Evolutionary conservation across 2,329 filamentous ascomycete species (phyloP), one percentile per base, ranked within the genome.

Genomic region (Phialocephala subalpina): DNA sequence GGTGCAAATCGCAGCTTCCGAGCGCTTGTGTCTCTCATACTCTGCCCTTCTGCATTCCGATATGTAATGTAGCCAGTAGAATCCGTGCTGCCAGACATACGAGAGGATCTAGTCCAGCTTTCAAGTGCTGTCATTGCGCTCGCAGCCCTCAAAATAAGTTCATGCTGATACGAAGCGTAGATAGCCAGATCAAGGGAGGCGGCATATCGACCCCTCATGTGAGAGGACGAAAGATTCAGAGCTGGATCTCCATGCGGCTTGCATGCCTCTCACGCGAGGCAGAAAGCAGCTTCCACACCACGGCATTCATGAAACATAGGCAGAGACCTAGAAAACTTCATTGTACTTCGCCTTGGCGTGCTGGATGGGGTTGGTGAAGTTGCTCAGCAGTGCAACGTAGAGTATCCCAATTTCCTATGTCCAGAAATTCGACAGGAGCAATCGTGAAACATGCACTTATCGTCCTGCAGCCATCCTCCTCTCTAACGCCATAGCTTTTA

Each of bases 391-490:
- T 29, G 25, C 25, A 2, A 11, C 49, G 16, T 7, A 16, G 49
- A 53, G n/a, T 3, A 33, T 14, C 14, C 49, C 12, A 18, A 29
- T 53, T 29, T 33, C 49, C 49, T 25, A 18, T 14, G 11, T 3
- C 12, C 49, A 42, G 14, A 29, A 29, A 27, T 33, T 9, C 16
- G 25, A 29, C 58, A 52, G 58, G 58, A 49, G 42, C 9, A 20
- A 29, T 29, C 29, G 47, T 60, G 58, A 49, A n/a, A 60, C 45
- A 42, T 53, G 36, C 18, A 16, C 22, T 47, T 35, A 53, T 25
- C 18, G 49, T 52, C 35, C 45, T 53, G 58, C 58, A 61, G 20
- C 29, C 58, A 61, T 47, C 58, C 45, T 61, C 16, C 16, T 36
- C 58, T 52, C 42, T 38, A 18, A 58, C 22, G 55, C 55, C 33